Evolutionary conservation across 2,329 filamentous ascomycete genomes (phyloP).

Genomic region (Colletotrichum abscissum): DNA sequence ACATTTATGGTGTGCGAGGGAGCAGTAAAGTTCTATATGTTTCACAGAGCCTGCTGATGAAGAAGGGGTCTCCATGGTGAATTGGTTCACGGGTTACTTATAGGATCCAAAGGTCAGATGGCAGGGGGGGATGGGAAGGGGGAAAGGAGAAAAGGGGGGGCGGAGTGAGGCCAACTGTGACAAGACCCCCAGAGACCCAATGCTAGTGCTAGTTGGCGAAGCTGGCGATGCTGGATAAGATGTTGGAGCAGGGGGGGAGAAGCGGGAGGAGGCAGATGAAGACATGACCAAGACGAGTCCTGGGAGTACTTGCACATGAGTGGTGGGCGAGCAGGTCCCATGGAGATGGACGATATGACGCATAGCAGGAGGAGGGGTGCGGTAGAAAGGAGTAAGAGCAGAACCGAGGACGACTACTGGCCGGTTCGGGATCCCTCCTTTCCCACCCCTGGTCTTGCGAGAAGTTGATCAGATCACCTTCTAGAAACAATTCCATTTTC

Average conservation of each 20-base stretch:
- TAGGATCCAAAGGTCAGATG: slow-evolving; percentile 12
- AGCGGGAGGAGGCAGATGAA: background rate
- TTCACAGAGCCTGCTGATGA: slow-evolving; percentile 9
- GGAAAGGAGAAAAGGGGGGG: slow-evolving; percentile 17
- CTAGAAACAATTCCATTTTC: slow-evolving; percentile 26
- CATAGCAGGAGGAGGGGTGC: slow-evolving; percentile 8
- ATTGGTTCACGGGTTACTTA: slow-evolving; percentile 26
- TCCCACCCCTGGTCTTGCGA: background rate
- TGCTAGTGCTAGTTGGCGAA: background rate
- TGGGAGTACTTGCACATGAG: background rate
- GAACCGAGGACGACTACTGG: slow-evolving; percentile 5
- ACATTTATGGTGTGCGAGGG: slow-evolving; percentile 15
- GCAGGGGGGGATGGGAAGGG: background rate
- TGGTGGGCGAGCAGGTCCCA: slow-evolving; percentile 13
- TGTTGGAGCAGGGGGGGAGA: slow-evolving; percentile 24
- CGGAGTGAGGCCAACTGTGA: slow-evolving; percentile 31
- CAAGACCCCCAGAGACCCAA: slow-evolving; percentile 16
- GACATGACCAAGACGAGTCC: background rate
- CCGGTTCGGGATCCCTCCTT: background rate
- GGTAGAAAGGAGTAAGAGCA: background rate
- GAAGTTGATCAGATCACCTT: slow-evolving; percentile 21
- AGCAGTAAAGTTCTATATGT: slow-evolving; percentile 22
- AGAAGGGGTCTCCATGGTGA: slow-evolving; percentile 26
- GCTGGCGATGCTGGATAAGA: slow-evolving; percentile 15
- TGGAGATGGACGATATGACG: background rate